phyloP scores from a whole-genome alignment of 257 asterid genomes.

The Forsythia viridissima region DNA sequence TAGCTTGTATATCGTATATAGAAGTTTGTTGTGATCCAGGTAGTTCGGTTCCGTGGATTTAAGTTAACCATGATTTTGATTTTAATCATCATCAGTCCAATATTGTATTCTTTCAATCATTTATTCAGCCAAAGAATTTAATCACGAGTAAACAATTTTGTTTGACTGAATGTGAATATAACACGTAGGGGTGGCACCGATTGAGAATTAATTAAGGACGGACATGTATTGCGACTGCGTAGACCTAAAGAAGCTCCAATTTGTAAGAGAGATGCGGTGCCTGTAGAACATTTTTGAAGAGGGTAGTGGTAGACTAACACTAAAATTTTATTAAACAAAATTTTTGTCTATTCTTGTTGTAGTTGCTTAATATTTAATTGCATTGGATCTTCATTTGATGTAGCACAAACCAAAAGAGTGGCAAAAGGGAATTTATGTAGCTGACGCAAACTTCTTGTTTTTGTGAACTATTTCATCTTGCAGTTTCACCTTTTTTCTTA shows the following conservation, averaged over 20 bases:
- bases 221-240: background rate
- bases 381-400: background rate
- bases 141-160: background rate
- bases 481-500: slow-evolving; percentile 1
- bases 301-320: background rate
- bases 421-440: background rate
- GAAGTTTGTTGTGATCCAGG: background rate
- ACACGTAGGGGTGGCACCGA: background rate
- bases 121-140: background rate
- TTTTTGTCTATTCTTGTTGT: background rate
- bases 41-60: background rate
- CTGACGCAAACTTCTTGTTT: background rate
- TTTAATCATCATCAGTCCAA: background rate
- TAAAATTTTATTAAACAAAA: too few species aligned
- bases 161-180: background rate
- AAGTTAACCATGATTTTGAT: background rate
- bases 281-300: background rate
- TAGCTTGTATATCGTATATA: background rate
- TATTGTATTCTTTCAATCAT: background rate
- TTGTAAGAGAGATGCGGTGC: background rate
- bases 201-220: background rate
- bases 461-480: background rate
- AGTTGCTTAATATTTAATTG: background rate
- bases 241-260: background rate
- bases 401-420: background rate